phyloP scores from a whole-genome alignment of 805 yeast species.

The Starmerella asiatica region DNA sequence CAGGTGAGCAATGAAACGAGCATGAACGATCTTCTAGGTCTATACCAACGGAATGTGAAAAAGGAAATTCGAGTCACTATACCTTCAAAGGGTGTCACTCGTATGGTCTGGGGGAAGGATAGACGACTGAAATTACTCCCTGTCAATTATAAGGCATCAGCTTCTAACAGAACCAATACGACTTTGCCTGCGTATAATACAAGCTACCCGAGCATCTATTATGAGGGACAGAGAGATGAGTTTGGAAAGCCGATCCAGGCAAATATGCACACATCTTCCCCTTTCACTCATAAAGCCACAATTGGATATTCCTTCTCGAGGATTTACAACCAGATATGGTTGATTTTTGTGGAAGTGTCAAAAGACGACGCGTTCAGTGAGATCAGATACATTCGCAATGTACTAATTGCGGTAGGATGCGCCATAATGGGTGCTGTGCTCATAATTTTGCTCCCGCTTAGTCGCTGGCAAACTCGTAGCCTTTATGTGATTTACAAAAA shows the following conservation, averaged over 20 bases:
- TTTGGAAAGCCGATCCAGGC: slow-evolving; percentile 7
- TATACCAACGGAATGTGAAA: not conserved
- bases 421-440: slow-evolving; percentile 21
- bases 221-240: not conserved
- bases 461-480: slow-evolving; percentile 20
- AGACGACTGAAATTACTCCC: not conserved
- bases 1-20: not conserved
- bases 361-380: slow-evolving; percentile 13
- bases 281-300: slow-evolving; percentile 7
- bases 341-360: slow-evolving; percentile 15
- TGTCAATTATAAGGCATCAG: not conserved
- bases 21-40: not conserved
- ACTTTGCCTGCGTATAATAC: not conserved
- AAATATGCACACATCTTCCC: slow-evolving; percentile 10
- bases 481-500: slow-evolving; percentile 20
- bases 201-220: not conserved
- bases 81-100: not conserved
- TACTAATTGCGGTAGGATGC: slow-evolving; percentile 18
- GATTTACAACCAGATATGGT: slow-evolving; percentile 17
- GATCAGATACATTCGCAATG: slow-evolving; percentile 13
- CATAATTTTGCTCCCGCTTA: slow-evolving; percentile 19
- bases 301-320: slow-evolving; percentile 19
- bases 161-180: not conserved
- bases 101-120: not conserved
- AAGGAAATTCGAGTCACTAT: not conserved